These are phyloP conservation scores for Gossypium stocksii DNA, from an alignment of 345 rosid genomes.

Conservation along the genomic window DNA sequence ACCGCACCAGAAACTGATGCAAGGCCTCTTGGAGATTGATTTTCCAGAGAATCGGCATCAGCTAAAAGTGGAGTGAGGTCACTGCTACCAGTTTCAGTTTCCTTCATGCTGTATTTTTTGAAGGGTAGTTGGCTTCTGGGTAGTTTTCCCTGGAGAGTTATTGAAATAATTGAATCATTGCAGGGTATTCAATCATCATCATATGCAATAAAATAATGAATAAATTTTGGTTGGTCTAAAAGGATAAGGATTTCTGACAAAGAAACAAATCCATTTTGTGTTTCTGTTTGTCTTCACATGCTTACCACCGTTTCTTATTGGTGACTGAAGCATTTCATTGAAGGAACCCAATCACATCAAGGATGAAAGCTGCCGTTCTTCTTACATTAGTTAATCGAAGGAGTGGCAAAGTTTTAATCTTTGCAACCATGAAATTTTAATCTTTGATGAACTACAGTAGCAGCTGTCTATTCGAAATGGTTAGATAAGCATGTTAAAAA, in stretches of 20 bases:
- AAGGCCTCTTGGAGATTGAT: neutral
- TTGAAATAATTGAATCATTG: neutral
- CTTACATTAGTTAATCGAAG: too few relatives aligned
- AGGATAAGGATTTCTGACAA: neutral
- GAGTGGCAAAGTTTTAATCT: too few relatives aligned
- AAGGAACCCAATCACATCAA: too few relatives aligned
- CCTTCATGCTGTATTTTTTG: neutral
- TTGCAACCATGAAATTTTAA: too few relatives aligned
- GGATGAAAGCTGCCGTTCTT: too few relatives aligned
- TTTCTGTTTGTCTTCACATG: neutral
- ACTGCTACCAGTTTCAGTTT: neutral
- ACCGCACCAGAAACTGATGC: constrained; percentile 12
- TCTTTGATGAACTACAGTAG: too few relatives aligned
- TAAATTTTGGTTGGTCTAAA: neutral
- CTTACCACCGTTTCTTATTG: neutral
- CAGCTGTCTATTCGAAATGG: too few relatives aligned
- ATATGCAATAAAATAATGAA: neutral
- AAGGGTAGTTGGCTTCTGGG: neutral
- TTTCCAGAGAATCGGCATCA: neutral
- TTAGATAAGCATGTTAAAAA: too few relatives aligned
- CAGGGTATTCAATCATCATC: neutral
- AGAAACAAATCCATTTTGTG: neutral
- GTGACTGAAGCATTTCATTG: too few relatives aligned
- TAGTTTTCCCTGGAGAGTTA: neutral
- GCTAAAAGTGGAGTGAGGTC: neutral